Base-by-base conservation (phyloP, 345 rosid genomes). In the Lagerstroemia speciosa region DNA sequence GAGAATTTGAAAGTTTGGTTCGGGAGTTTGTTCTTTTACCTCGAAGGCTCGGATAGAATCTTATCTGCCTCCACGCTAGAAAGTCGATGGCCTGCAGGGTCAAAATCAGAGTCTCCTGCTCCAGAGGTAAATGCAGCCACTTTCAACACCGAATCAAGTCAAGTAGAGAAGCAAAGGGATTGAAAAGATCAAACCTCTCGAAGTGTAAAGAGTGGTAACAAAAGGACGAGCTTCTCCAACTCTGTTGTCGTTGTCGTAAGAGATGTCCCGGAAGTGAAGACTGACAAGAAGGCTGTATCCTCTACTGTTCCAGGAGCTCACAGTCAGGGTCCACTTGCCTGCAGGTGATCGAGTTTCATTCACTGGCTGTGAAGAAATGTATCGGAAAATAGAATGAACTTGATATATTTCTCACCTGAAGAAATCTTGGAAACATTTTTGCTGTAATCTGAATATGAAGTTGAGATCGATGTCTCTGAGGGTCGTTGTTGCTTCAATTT, bases 391-490 rank as follows among this genome's bases (percentile, higher is more conserved):
- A 14, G 46, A 41, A 14, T 41, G 46, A 14, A 41, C 9, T 41
- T 58, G 34, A 58, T n/a, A 26, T 3, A 12, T 7, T 67, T n/a
- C n/a, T 74, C 38, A 93, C 99, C 95, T 89, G 89, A 90, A 88
- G 65, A 93, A 89, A 75, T 93, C 97, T 80, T 84, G 93, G 80
- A 83, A 92, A 95, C 97, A 89, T 29, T 71, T 70, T 71, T 85
- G 87, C 71, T 88, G 89, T 60, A 94, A 69, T 10, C 98, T 77
- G 70, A 92, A 89, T 37, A 90, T 53, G 69, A 80, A 89, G 72
- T 88, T 91, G 70, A 94, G 90, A 81, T 94, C 98, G 43, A 94
- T 97, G 76, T 94, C 99, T 80, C 89, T 94, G 72, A 94, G 98
- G 32, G 97, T 94, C 20, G 90, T 87, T 26, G 85, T 86, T 46